Conservation (phyloP, 352 stramenopile species). For the Pythium volutum region DNA sequence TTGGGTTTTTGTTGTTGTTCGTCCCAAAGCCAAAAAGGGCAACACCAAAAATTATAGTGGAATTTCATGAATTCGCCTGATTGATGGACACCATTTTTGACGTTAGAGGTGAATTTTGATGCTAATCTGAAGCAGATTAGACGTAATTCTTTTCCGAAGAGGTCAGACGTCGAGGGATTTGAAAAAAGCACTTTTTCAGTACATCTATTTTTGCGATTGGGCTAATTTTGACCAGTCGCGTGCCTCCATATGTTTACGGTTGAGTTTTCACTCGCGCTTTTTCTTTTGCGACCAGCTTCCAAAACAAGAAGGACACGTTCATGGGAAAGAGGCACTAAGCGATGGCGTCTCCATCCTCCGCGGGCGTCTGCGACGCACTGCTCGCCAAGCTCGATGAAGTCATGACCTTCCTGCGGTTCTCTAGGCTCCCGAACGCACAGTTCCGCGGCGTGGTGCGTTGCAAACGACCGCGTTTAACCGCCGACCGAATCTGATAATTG, state of each 20-base stretch:
- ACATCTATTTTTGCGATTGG: no score
- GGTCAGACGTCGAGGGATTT: no score
- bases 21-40: not conserved
- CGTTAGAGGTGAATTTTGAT: no score
- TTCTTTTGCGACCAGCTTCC: not conserved
- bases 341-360: slow-evolving; percentile 20
- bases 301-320: slow-evolving; percentile 12
- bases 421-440: slow-evolving; percentile 34
- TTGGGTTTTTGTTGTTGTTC: not conserved
- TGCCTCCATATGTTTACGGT: not conserved
- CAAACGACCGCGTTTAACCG: not conserved
- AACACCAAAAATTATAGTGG: not conserved
- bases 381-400: slow-evolving; percentile 81
- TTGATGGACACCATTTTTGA: no score
- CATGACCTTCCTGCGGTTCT: slow-evolving; percentile 81
- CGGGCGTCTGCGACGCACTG: slow-evolving; percentile 55
- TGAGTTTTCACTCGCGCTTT: not conserved
- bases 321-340: slow-evolving; percentile 15
- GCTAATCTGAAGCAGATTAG: no score
- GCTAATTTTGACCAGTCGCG: no score
- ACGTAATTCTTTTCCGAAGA: no score
- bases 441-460: slow-evolving; percentile 62
- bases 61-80: no score
- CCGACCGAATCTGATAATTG: slow-evolving; percentile 15
- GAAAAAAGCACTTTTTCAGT: no score